These are phyloP conservation scores for Fragilaria crotonensis DNA, from an alignment of 108 stramenopile genomes.

Conservation along the genomic window DNA sequence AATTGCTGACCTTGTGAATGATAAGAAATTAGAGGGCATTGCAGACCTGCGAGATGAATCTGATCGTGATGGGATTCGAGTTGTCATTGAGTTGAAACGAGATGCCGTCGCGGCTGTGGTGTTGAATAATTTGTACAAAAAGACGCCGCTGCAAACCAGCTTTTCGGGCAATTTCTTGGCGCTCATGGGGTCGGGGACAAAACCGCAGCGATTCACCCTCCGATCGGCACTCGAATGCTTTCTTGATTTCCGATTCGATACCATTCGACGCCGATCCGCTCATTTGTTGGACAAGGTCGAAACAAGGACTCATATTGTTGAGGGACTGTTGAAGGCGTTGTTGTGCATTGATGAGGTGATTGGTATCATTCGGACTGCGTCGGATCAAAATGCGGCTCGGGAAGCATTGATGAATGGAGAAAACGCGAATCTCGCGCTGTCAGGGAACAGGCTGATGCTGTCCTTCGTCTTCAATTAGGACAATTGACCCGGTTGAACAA, in stretches of 20 bases:
- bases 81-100: slow-evolving; percentile 95
- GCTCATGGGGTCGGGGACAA: slow-evolving; percentile 56
- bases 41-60: slow-evolving; percentile 87
- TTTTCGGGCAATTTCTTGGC: slow-evolving; percentile 94
- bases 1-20: slow-evolving; percentile 91
- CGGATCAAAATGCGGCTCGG: slow-evolving; percentile 64
- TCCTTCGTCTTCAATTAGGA: slow-evolving; percentile 83
- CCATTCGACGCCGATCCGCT: slow-evolving; percentile 75
- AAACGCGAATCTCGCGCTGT: slow-evolving; percentile 25
- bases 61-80: slow-evolving; percentile 93
- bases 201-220: slow-evolving; percentile 88
- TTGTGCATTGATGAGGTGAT: slow-evolving; percentile 82
- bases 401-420: slow-evolving; percentile 55
- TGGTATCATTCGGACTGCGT: slow-evolving; percentile 60
- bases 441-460: slow-evolving; percentile 85
- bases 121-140: slow-evolving; percentile 90
- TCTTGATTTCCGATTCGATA: slow-evolving; percentile 89
- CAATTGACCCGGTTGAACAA: slow-evolving; percentile 88
- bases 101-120: slow-evolving; percentile 88
- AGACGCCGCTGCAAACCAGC: slow-evolving; percentile 85
- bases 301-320: slow-evolving; percentile 84
- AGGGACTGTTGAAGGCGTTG: slow-evolving; percentile 81
- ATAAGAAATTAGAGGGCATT: slow-evolving; percentile 90
- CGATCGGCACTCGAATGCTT: slow-evolving; percentile 82
- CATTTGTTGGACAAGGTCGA: slow-evolving; percentile 77